Evolutionary conservation across 768 basidiomycete genomes (phyloP).

Genomic region (Cantharellus anzutake): DNA sequence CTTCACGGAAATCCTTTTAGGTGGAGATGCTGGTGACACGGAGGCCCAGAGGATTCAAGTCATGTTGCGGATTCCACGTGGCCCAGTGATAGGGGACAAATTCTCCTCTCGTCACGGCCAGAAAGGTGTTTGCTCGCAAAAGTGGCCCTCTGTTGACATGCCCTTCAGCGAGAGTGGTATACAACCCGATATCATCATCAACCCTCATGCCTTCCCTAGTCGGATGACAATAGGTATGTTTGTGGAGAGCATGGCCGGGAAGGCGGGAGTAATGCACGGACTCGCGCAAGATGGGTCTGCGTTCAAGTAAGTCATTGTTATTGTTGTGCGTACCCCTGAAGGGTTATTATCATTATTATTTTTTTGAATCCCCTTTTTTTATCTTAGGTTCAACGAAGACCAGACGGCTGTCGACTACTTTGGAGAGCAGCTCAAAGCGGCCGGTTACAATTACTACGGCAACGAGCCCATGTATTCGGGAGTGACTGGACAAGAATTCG

Average conservation of each 20-base stretch:
- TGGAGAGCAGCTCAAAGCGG: slow-evolving; percentile 77
- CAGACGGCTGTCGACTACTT: slow-evolving; percentile 98
- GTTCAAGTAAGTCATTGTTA: slow-evolving; percentile 50
- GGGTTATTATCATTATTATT: background rate
- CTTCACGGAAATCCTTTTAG: slow-evolving; percentile 21
- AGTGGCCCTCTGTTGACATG: slow-evolving; percentile 97
- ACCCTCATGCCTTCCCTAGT: slow-evolving; percentile 97
- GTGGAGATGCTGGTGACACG: slow-evolving; percentile 68
- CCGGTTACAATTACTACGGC: slow-evolving; percentile 97
- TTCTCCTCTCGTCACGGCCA: slow-evolving; percentile 98
- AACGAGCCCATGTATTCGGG: slow-evolving; percentile 99
- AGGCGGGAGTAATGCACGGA: slow-evolving; percentile 96
- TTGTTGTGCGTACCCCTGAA: background rate
- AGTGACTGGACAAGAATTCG: slow-evolving; percentile 96
- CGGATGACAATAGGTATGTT: slow-evolving; percentile 99
- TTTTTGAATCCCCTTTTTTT: slow-evolving; percentile 4
- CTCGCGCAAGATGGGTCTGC: slow-evolving; percentile 97
- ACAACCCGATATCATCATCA: slow-evolving; percentile 98
- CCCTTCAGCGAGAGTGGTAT: slow-evolving; percentile 97
- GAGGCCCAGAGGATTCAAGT: slow-evolving; percentile 87
- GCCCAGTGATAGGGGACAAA: slow-evolving; percentile 97
- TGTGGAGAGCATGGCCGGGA: slow-evolving; percentile 99
- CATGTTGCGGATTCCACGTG: slow-evolving; percentile 79
- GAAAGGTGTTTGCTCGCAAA: slow-evolving; percentile 98
- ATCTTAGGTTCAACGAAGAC: slow-evolving; percentile 69